Conservation (phyloP, 2,329 filamentous ascomycete species). For the Xylariomycetidae sp. region DNA sequence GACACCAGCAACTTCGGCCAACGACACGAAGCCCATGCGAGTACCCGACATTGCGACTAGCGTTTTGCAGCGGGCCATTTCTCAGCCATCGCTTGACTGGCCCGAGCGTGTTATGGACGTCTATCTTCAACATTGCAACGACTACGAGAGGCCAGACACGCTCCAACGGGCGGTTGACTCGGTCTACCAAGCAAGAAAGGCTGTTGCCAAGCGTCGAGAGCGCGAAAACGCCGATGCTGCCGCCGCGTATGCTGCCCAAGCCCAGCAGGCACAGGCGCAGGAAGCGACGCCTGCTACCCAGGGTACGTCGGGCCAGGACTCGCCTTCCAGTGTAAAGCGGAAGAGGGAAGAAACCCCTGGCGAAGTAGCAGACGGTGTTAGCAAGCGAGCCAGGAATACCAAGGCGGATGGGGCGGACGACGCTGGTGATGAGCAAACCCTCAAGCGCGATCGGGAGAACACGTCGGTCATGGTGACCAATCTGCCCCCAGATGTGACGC, state of each 20-base stretch:
- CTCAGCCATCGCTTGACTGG: conserved; percentile 61
- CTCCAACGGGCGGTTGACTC: conserved; percentile 69
- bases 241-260: conserved; percentile 39
- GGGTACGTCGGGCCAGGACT: conserved; percentile 22
- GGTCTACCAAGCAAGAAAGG: conserved; percentile 62
- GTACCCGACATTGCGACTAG: conserved; percentile 69
- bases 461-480: conserved; percentile 77
- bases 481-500: conserved; percentile 62
- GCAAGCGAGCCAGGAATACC: conserved; percentile 61
- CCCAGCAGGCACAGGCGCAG: conserved; percentile 29
- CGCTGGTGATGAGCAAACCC: conserved; percentile 30
- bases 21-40: conserved; percentile 41
- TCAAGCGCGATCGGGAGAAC: conserved; percentile 84
- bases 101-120: conserved; percentile 71
- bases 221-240: conserved; percentile 58
- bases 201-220: conserved; percentile 57
- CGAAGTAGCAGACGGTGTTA: conserved; percentile 43
- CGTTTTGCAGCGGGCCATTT: conserved; percentile 66
- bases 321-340: conserved; percentile 53
- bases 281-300: conserved; percentile 25
- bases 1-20: conserved; percentile 36
- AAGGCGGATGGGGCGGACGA: conserved; percentile 25
- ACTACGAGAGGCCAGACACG: conserved; percentile 75
- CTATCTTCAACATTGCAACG: conserved; percentile 76
- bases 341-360: conserved; percentile 61